Conservation (phyloP, 495 filamentous ascomycete genomes). For the Xylaria bambusicola region DNA sequence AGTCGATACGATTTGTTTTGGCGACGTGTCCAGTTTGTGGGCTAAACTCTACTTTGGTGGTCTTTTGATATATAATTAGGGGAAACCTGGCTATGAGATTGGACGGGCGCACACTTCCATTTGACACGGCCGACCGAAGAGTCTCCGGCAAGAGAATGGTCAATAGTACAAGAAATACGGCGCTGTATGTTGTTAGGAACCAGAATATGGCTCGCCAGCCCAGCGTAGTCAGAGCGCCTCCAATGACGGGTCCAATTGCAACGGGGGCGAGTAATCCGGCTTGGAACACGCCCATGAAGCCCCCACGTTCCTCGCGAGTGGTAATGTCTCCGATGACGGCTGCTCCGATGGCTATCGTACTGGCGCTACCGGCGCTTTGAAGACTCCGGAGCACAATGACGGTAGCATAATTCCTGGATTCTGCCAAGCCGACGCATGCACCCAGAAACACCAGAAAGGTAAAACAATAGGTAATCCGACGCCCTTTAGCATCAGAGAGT, state of each 20-base stretch:
- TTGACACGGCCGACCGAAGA: constrained; percentile 51
- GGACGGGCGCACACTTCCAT: constrained; percentile 43
- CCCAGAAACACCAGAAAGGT: constrained; percentile 51
- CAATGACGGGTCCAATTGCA: constrained; percentile 57
- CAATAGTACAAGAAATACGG: constrained; percentile 43
- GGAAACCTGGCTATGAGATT: constrained; percentile 35
- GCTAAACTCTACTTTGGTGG: constrained; percentile 25
- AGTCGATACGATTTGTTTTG: constrained; percentile 33
- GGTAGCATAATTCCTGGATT: constrained; percentile 46
- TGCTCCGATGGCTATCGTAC: constrained; percentile 55
- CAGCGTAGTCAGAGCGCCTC: constrained; percentile 51
- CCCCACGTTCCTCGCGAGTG: constrained; percentile 52
- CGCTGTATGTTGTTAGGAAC: constrained; percentile 54
- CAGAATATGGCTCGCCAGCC: constrained; percentile 62
- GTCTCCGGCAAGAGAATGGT: constrained; percentile 56
- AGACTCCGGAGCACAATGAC: constrained; percentile 50
- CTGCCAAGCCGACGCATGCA: constrained; percentile 50
- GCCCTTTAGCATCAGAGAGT: constrained; percentile 50
- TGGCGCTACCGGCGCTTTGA: constrained; percentile 52
- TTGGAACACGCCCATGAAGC: constrained; percentile 57
- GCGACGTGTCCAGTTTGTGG: constrained; percentile 17
- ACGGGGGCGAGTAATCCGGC: constrained; percentile 49
- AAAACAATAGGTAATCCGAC: constrained; percentile 45
- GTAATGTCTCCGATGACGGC: constrained; percentile 60
- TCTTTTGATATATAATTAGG: constrained; percentile 37